A percentile compares a stretch with the other conserved stretches of the same genome.
Conservation (phyloP, 2,329 filamentous ascomycete species). For the Lachnellula willkommii region DNA sequence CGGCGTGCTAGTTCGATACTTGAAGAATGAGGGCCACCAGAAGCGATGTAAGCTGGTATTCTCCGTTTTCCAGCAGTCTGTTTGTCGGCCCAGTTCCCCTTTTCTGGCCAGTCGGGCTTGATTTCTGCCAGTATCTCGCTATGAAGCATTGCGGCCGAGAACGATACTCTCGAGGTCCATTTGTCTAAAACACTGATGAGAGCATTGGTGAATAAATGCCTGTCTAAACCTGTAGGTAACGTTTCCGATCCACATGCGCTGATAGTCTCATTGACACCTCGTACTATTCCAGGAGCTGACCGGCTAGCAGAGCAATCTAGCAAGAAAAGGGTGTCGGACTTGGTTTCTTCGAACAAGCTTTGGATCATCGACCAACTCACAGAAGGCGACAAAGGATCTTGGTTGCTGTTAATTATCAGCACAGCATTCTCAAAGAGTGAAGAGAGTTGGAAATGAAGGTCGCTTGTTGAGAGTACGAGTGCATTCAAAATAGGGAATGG, state of each 20-base stretch:
- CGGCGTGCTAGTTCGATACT: conserved; percentile 10
- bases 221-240: conserved; percentile 10
- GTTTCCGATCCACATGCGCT: conserved; percentile 16
- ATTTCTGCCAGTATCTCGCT: conserved; percentile 14
- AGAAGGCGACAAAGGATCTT: conserved; percentile 3
- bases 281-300: not conserved
- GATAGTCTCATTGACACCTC: conserved; percentile 16
- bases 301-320: conserved; percentile 8
- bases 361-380: conserved; percentile 9
- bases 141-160: conserved; percentile 22
- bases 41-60: conserved; percentile 8
- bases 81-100: conserved; percentile 2
- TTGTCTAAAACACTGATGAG: conserved; percentile 18
- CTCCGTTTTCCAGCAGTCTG: conserved; percentile 4
- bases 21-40: not conserved
- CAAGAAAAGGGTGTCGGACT: conserved; percentile 9
- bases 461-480: not conserved
- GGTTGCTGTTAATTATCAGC: conserved; percentile 4
- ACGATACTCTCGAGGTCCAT: conserved; percentile 17
- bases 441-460: not conserved
- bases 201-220: conserved; percentile 18
- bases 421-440: not conserved
- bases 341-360: conserved; percentile 5
- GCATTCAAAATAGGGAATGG: not conserved
- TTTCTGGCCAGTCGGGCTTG: conserved; percentile 6